These are phyloP conservation scores for Aspergillus terreus DNA, from an alignment of 2,329 filamentous ascomycete genomes.

Conservation along the genomic window DNA sequence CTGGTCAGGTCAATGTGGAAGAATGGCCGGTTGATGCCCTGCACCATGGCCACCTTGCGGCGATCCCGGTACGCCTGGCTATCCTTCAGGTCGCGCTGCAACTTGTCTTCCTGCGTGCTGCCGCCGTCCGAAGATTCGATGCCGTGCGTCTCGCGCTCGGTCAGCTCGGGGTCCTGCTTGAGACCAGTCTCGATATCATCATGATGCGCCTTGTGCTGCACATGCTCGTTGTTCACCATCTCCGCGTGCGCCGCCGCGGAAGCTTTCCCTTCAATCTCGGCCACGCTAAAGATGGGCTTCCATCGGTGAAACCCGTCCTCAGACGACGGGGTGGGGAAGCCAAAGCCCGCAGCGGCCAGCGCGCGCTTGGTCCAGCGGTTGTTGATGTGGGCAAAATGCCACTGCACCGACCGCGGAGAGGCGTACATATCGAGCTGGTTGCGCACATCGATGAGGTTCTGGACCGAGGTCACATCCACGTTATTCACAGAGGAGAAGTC, in stretches of 20 bases:
- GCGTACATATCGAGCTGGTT: slow-evolving; percentile 89
- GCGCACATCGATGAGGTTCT: slow-evolving; percentile 88
- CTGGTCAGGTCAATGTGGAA: slow-evolving; percentile 93
- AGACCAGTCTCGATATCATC: slow-evolving; percentile 33
- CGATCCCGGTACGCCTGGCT: slow-evolving; percentile 45
- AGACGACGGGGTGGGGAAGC: slow-evolving; percentile 63
- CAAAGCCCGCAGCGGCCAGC: slow-evolving; percentile 82
- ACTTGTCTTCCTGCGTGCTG: slow-evolving; percentile 30
- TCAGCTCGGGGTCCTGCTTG: slow-evolving; percentile 26
- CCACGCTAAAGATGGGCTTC: slow-evolving; percentile 94
- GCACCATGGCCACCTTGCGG: slow-evolving; percentile 61
- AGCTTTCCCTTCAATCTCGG: slow-evolving; percentile 71
- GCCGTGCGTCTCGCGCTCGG: slow-evolving; percentile 28
- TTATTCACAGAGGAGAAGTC: slow-evolving; percentile 94
- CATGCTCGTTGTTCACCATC: slow-evolving; percentile 56
- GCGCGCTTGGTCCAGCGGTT: slow-evolving; percentile 94
- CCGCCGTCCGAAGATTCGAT: slow-evolving; percentile 28
- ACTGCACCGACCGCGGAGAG: slow-evolving; percentile 77
- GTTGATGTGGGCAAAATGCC: slow-evolving; percentile 92
- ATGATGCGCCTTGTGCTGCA: slow-evolving; percentile 19
- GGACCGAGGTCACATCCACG: slow-evolving; percentile 87
- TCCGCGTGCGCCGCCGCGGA: slow-evolving; percentile 70
- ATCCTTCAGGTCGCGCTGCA: slow-evolving; percentile 45
- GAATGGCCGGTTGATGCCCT: slow-evolving; percentile 82
- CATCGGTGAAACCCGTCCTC: slow-evolving; percentile 63